phyloP scores from a whole-genome alignment of 2,329 filamentous ascomycete species.

The Aspergillus terreus region DNA sequence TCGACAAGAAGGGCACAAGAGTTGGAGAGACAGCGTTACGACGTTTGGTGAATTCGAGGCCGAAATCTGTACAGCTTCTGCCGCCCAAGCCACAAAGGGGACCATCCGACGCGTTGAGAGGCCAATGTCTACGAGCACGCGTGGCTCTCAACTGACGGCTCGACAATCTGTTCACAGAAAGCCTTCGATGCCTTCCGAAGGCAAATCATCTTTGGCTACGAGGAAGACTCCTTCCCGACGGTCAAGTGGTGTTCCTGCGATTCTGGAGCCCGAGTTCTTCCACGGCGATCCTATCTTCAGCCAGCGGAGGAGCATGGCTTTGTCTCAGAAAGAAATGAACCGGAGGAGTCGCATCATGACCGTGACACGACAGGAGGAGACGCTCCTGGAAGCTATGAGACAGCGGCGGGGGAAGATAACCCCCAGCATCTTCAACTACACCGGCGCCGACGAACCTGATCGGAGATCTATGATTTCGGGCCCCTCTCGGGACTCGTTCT shows the following conservation, averaged over 20 bases:
- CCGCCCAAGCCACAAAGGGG: constrained; percentile 31
- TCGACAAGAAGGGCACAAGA: constrained; percentile 10
- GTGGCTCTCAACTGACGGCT: constrained; percentile 21
- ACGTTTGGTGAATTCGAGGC: constrained; percentile 39
- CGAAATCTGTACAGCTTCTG: constrained; percentile 42
- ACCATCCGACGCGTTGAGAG: constrained; percentile 27
- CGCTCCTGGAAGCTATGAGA: constrained; percentile 49
- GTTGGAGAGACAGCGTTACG: constrained; percentile 36
- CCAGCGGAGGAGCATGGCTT: constrained; percentile 13
- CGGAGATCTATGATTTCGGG: constrained; percentile 27
- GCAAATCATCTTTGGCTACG: constrained; percentile 22
- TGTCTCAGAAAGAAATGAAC: constrained; percentile 27
- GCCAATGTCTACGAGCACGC: constrained; percentile 23
- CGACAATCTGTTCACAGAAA: constrained; percentile 17
- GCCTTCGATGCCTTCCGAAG: constrained; percentile 25
- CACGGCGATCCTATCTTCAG: constrained; percentile 21
- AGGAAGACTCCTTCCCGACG: constrained; percentile 24
- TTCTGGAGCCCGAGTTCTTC: constrained; percentile 31
- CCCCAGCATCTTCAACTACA: constrained; percentile 35
- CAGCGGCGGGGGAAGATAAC: constrained; percentile 46
- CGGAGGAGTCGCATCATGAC: constrained; percentile 48
- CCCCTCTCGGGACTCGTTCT: constrained; percentile 31
- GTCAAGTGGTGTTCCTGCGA: constrained; percentile 30
- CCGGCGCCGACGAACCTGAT: constrained; percentile 21
- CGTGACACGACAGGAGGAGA: constrained; percentile 52